A percentile compares a stretch with the other conserved stretches of the same genome.
phyloP scores from a whole-genome alignment of 139 green algal genomes.

The Bryopsis sp. region DNA sequence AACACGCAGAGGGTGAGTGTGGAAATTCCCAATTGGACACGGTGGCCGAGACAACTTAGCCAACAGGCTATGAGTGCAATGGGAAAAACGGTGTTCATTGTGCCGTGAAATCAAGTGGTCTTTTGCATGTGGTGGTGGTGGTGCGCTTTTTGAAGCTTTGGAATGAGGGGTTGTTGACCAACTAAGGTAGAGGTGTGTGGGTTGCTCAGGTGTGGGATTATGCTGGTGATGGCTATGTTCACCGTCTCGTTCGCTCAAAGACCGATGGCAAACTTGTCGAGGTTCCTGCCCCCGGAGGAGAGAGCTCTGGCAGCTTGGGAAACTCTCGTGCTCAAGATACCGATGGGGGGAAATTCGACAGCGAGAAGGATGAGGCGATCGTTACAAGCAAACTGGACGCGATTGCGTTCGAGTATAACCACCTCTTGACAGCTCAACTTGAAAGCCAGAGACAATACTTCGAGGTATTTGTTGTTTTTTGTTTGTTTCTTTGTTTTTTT shows the following conservation, averaged over 20 bases:
- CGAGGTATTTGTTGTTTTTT: too few species aligned
- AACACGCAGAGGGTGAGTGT: constrained; percentile 63
- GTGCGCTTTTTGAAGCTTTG: too few species aligned
- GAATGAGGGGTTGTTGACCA: too few species aligned
- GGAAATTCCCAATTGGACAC: too few species aligned
- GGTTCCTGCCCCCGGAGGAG: constrained; percentile 47
- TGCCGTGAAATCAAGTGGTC: too few species aligned
- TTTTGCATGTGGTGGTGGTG: too few species aligned
- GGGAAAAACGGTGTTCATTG: too few species aligned
- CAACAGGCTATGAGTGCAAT: too few species aligned
- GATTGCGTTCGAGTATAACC: constrained; percentile 78
- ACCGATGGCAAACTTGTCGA: constrained; percentile 91
- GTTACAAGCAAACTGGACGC: constrained; percentile 65
- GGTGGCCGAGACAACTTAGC: too few species aligned
- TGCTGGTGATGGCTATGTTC: constrained; percentile 85
- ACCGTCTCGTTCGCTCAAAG: constrained; percentile 87
- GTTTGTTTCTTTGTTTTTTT: too few species aligned
- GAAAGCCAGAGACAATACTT: constrained; percentile 83
- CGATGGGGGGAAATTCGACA: constrained; percentile 21
- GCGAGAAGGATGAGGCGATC: constrained; percentile 58
- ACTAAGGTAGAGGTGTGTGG: too few species aligned
- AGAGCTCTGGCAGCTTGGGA: background rate
- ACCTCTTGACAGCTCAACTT: constrained; percentile 82
- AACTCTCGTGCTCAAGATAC: background rate
- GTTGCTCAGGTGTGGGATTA: constrained; percentile 99